Percentiles rank a stretch among this genome's conserved stretches.
phyloP scores from a whole-genome alignment of 2,329 filamentous ascomycete species.

The Tothia fuscella region DNA sequence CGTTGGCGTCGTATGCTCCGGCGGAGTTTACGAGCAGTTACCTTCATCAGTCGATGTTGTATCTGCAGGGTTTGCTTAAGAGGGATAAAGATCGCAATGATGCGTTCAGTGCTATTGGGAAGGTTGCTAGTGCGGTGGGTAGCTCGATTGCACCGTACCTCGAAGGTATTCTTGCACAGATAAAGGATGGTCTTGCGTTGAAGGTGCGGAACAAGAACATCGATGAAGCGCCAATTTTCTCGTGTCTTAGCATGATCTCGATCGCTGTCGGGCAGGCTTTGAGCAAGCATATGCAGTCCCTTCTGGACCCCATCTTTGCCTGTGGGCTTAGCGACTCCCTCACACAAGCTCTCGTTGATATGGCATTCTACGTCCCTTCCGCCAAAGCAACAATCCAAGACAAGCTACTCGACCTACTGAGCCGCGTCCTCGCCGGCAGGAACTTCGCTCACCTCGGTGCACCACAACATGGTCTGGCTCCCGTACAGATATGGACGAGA shows the following conservation, averaged over 20 bases:
- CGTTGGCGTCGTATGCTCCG: slow-evolving; percentile 84
- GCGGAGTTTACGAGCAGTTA: slow-evolving; percentile 79
- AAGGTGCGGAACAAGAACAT: slow-evolving; percentile 50
- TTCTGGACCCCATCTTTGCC: slow-evolving; percentile 92
- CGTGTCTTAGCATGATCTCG: slow-evolving; percentile 93
- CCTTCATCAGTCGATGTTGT: slow-evolving; percentile 93
- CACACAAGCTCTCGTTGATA: slow-evolving; percentile 90
- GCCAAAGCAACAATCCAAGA: slow-evolving; percentile 91
- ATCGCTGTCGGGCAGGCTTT: slow-evolving; percentile 91
- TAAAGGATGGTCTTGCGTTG: slow-evolving; percentile 76
- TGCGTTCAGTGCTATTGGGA: slow-evolving; percentile 89
- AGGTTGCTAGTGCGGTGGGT: slow-evolving; percentile 91
- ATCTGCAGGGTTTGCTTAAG: slow-evolving; percentile 84
- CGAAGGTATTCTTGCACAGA: slow-evolving; percentile 85
- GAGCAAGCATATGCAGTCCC: slow-evolving; percentile 95
- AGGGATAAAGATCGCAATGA: slow-evolving; percentile 80
- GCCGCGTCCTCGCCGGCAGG: slow-evolving; percentile 81
- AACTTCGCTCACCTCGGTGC: slow-evolving; percentile 88
- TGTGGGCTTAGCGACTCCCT: slow-evolving; percentile 89
- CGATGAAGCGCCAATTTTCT: slow-evolving; percentile 70
- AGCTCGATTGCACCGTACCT: slow-evolving; percentile 91
- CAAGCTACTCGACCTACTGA: slow-evolving; percentile 85
- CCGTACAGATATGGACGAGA: slow-evolving; percentile 72
- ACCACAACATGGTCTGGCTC: slow-evolving; percentile 70
- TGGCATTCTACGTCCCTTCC: slow-evolving; percentile 96